phyloP scores from a whole-genome alignment of 345 rosid genomes.

The Streptanthus diversifolius region DNA sequence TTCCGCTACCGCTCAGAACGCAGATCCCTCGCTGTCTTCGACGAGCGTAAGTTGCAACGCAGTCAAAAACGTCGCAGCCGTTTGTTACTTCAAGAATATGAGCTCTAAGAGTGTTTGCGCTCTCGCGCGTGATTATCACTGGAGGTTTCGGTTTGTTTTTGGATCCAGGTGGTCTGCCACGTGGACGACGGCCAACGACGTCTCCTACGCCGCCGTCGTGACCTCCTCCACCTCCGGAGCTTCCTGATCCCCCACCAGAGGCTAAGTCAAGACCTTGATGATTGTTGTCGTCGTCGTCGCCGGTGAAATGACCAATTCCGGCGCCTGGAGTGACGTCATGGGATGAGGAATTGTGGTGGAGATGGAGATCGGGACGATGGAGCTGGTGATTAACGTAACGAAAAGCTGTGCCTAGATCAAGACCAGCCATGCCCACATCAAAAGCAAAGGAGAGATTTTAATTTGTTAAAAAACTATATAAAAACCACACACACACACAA shows the following conservation, averaged over 20 bases:
- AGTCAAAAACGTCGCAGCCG: conserved; percentile 91
- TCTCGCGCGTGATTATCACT: conserved; percentile 86
- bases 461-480: conserved; percentile 29
- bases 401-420: conserved; percentile 51
- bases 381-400: conserved; percentile 43
- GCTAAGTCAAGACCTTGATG: conserved; percentile 54
- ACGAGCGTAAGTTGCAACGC: conserved; percentile 83
- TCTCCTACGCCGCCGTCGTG: conserved; percentile 34
- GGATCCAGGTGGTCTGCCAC: conserved; percentile 96
- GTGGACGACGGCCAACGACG: conserved; percentile 57
- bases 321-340: conserved; percentile 40
- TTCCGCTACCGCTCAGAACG: conserved; percentile 83
- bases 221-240: conserved; percentile 38
- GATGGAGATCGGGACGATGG: conserved; percentile 48
- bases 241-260: conserved; percentile 37
- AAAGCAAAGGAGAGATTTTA: conserved; percentile 25
- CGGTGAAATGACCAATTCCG: conserved; percentile 42
- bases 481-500: conserved; percentile 22
- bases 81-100: conserved; percentile 93
- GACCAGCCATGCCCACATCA: conserved; percentile 49
- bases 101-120: conserved; percentile 93
- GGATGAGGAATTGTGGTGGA: conserved; percentile 40
- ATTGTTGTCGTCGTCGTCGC: conserved; percentile 36
- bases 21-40: conserved; percentile 91
- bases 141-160: conserved; percentile 95